Evolutionary conservation across 2,329 filamentous ascomycete species (phyloP), one percentile per base, ranked within the genome.

Genomic region (Trichoderma sp.): DNA sequence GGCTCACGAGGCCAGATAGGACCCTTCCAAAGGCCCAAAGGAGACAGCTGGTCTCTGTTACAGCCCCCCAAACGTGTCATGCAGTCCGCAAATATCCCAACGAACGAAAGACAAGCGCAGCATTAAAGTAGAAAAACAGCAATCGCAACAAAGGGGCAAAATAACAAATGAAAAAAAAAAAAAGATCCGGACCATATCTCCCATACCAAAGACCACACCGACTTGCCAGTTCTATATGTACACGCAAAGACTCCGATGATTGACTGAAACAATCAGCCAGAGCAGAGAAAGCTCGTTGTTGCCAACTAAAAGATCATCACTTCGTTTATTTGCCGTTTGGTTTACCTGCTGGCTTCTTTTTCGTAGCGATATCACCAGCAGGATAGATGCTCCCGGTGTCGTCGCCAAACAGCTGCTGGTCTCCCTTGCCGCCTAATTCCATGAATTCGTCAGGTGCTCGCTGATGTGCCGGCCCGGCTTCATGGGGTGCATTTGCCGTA

Each of bases 401-500:
- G 67, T 94, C 87, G 11, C 89, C 90, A 82, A 92, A 98, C 16
- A 98, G 87, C 60, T 89, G 87, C 83, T 95, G 91, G 80, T 98
- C 96, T 6, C 95, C 96, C 80, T 93, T 94, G 18, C 95, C 95
- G 53, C 96, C 96, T 87, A 97, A 89, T 77, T 92, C 90, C 83
- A 95, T 92, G 79, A 98, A 98, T 80, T 97, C 95, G 6, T 89
- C 87, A 0, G 94, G 89, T 38, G 91, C 89, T 74, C 94, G 88
- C 76, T 92, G 87, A 38, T 91, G 89, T 31, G 91, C 90, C 0
- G 95, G 95, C 1, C 88, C 89, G 1, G 87, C 83, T 85, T 98
- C 94, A 76, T 88, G 89, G 77, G 80, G 77, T 18, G 80, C 79
- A 77, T 85, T 84, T 60, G 83, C 82, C 35, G 83, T 78, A 12